Evolutionary conservation across 2,329 filamentous ascomycete genomes (phyloP).

Genomic region (Beauveria caledonica): DNA sequence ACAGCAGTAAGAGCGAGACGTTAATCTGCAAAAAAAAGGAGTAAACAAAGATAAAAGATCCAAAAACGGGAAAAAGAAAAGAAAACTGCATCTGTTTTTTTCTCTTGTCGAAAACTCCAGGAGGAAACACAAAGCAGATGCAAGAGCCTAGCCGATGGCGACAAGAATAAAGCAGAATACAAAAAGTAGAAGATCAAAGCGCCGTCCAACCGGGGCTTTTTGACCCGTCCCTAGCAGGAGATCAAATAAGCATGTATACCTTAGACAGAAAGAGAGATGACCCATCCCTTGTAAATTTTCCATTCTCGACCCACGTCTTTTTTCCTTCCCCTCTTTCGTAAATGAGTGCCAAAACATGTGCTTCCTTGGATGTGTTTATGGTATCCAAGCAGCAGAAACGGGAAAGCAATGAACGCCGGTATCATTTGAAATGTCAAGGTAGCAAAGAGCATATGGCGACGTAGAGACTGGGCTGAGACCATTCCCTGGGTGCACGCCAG

Average conservation of each 20-base stretch:
- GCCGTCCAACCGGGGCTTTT: neutral
- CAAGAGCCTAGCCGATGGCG: neutral
- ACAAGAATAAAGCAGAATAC: neutral
- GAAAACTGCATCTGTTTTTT: neutral
- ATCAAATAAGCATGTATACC: neutral
- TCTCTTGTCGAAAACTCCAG: neutral
- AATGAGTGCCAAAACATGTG: neutral
- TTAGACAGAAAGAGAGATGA: neutral
- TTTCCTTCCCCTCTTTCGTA: neutral
- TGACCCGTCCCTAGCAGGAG: neutral
- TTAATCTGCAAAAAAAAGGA: neutral
- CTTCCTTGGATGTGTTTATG: neutral
- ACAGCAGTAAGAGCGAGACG: neutral
- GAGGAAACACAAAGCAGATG: neutral
- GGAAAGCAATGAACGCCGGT: slow-evolving; percentile 1
- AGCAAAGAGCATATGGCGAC: neutral
- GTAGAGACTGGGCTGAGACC: neutral
- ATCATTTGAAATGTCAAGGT: neutral
- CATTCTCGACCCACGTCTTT: neutral
- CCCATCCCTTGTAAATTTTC: slow-evolving; percentile 1
- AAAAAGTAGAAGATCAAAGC: neutral
- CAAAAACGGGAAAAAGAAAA: neutral
- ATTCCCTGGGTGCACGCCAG: neutral
- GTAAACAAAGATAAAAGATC: neutral
- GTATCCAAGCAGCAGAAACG: neutral